Percentiles rank a stretch among this genome's conserved stretches.
Evolutionary conservation across 257 asterid genomes (phyloP).

Genomic region (Rehmannia glutinosa): DNA sequence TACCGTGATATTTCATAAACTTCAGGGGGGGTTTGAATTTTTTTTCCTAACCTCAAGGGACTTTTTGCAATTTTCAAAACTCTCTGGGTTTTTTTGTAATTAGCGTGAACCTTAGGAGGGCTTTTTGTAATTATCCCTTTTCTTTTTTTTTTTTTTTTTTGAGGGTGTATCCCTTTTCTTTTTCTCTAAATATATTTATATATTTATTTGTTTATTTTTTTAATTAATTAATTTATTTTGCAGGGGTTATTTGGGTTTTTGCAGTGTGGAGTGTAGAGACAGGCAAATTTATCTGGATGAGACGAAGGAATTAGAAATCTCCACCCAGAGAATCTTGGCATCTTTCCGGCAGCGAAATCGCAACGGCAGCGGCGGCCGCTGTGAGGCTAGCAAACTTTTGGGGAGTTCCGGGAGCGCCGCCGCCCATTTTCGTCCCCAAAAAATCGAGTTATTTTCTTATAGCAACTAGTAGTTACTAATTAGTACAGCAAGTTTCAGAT

Average conservation of each 20-base stretch:
- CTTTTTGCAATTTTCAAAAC: too few species aligned
- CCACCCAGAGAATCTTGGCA: constrained; percentile 29
- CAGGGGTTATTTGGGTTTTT: constrained; percentile 77
- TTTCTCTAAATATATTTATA: not conserved
- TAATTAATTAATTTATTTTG: not conserved
- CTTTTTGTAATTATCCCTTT: too few species aligned
- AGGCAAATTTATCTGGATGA: constrained; percentile 58
- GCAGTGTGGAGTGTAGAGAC: constrained; percentile 63
- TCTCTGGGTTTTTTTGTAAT: too few species aligned
- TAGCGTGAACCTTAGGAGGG: too few species aligned
- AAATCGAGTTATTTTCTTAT: constrained; percentile 32
- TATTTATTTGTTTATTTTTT: not conserved
- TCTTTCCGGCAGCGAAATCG: constrained; percentile 27
- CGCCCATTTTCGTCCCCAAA: constrained; percentile 22
- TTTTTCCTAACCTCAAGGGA: too few species aligned
- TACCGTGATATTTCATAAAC: too few species aligned
- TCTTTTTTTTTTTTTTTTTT: not conserved
- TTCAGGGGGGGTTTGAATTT: too few species aligned
- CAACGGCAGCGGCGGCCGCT: constrained; percentile 23
- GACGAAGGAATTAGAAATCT: constrained; percentile 43
- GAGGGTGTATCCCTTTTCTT: not conserved
- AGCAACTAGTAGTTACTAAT: too few species aligned
- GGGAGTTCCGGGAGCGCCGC: constrained; percentile 33
- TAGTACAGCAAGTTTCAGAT: too few species aligned
- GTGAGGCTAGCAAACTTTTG: constrained; percentile 18